A percentile compares a stretch with the other conserved stretches of the same genome.
Conservation (phyloP, 441 rosid species). For the Erodium moschatum region DNA sequence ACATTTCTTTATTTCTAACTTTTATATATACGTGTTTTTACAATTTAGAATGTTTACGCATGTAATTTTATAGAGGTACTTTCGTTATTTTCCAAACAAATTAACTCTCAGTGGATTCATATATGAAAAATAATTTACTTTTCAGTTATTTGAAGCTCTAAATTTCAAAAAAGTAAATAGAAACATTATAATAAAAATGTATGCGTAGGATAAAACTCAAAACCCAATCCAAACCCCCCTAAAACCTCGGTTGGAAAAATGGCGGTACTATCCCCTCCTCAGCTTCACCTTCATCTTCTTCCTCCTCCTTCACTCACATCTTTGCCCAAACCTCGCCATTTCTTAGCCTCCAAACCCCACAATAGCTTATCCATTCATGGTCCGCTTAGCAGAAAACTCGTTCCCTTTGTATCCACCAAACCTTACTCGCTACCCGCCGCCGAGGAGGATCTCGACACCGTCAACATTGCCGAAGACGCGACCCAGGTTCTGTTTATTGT, state of each 20-base stretch:
- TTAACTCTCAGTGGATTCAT: too few relatives aligned
- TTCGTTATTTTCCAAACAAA: too few relatives aligned
- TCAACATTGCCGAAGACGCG: constrained; percentile 85
- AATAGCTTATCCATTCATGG: constrained; percentile 16
- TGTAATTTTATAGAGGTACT: too few relatives aligned
- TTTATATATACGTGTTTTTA: too few relatives aligned
- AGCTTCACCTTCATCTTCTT: constrained; percentile 30
- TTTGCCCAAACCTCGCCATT: constrained; percentile 21
- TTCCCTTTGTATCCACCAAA: constrained; percentile 23
- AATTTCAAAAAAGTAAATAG: too few relatives aligned
- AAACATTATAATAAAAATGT: too few relatives aligned
- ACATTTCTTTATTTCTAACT: too few relatives aligned
- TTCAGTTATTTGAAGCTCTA: too few relatives aligned
- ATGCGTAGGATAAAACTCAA: background rate
- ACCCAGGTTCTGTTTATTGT: constrained; percentile 51
- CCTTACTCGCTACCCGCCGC: constrained; percentile 29
- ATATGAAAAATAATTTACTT: too few relatives aligned
- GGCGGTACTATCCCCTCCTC: constrained; percentile 33
- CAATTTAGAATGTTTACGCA: too few relatives aligned
- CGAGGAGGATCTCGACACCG: constrained; percentile 34
- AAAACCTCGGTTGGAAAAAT: constrained; percentile 25
- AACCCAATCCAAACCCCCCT: constrained; percentile 22
- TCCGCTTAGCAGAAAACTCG: constrained; percentile 21
- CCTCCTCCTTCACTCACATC: constrained; percentile 26
- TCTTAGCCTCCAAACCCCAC: constrained; percentile 17